A percentile compares a stretch with the other conserved stretches of the same genome.
phyloP scores from a whole-genome alignment of 768 basidiomycete genomes.

The Collybia mongolica region DNA sequence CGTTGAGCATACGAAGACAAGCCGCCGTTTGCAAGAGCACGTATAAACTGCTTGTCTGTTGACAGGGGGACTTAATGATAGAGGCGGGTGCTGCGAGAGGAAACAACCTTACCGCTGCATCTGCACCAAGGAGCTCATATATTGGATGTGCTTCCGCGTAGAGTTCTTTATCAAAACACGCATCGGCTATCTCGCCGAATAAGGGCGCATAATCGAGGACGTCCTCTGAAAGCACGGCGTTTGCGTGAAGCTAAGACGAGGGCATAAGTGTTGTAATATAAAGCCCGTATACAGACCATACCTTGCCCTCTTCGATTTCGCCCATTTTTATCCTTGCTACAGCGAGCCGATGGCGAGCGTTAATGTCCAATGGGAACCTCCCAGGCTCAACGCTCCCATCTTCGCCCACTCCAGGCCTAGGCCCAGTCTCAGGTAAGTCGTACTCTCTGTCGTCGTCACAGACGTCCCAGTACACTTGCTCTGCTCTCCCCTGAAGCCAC shows the following conservation, averaged over 20 bases:
- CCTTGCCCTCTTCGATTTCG: slow-evolving; percentile 79
- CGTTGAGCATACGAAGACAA: slow-evolving; percentile 76
- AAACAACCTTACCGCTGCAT: slow-evolving; percentile 57
- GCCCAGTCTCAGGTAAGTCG: slow-evolving; percentile 44
- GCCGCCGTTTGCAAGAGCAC: slow-evolving; percentile 76
- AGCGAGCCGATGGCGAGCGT: slow-evolving; percentile 81
- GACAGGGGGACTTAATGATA: neutral
- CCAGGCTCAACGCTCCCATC: slow-evolving; percentile 53
- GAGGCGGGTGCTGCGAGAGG: neutral
- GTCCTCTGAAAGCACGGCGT: slow-evolving; percentile 68
- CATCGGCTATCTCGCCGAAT: slow-evolving; percentile 84
- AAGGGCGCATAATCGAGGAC: slow-evolving; percentile 74
- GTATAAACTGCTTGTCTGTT: slow-evolving; percentile 71
- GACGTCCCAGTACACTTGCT: slow-evolving; percentile 77
- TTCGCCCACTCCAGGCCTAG: slow-evolving; percentile 26
- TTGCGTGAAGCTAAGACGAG: slow-evolving; percentile 66
- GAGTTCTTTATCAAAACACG: slow-evolving; percentile 73
- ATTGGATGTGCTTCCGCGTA: slow-evolving; percentile 79
- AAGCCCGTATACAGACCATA: slow-evolving; percentile 29
- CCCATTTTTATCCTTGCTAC: slow-evolving; percentile 81
- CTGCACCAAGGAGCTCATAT: slow-evolving; percentile 75
- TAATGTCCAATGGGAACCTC: slow-evolving; percentile 64
- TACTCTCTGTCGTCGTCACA: slow-evolving; percentile 90
- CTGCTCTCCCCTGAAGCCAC: slow-evolving; percentile 86
- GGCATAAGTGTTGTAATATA: neutral